Evolutionary conservation across 2,329 filamentous ascomycete species (phyloP).

Genomic region (Colletotrichum musae): DNA sequence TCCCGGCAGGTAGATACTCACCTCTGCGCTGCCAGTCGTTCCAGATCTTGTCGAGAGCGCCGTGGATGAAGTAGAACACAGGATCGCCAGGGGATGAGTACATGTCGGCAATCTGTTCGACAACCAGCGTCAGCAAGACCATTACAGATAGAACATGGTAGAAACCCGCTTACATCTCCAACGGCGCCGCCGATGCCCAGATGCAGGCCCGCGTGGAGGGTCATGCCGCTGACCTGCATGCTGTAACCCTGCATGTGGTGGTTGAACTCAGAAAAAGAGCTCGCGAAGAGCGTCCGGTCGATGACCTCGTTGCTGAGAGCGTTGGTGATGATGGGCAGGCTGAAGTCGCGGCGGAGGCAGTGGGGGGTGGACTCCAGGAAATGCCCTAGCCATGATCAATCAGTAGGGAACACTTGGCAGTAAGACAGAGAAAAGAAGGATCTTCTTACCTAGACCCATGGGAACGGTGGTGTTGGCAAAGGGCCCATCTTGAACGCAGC

Average conservation of each 20-base stretch:
- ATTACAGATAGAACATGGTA: accelerated
- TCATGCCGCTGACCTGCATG: constrained; percentile 14
- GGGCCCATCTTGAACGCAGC: constrained; percentile 26
- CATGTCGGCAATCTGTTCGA: constrained; percentile 1
- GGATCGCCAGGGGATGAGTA: constrained; percentile 50
- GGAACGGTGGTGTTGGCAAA: constrained; percentile 26
- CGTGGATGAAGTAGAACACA: constrained; percentile 47
- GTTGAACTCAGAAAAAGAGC: background rate
- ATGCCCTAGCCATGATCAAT: too few species aligned
- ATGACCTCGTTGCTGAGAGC: constrained; percentile 12
- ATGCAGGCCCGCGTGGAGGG: constrained; percentile 12
- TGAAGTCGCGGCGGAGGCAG: constrained; percentile 27
- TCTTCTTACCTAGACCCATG: constrained; percentile 28
- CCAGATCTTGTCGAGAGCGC: constrained; percentile 47
- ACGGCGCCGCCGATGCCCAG: constrained; percentile 15
- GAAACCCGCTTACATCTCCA: background rate
- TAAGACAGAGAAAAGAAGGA: too few species aligned
- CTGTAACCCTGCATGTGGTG: constrained; percentile 6
- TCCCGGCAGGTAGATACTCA: background rate
- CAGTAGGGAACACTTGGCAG: too few species aligned
- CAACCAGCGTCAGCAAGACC: background rate
- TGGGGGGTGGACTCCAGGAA: constrained; percentile 1
- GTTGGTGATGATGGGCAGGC: constrained; percentile 6
- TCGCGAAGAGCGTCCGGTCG: background rate
- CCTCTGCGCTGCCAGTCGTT: constrained; percentile 45